phyloP scores from a whole-genome alignment of 2,329 filamentous ascomycete species.

The Xylogone sp. region DNA sequence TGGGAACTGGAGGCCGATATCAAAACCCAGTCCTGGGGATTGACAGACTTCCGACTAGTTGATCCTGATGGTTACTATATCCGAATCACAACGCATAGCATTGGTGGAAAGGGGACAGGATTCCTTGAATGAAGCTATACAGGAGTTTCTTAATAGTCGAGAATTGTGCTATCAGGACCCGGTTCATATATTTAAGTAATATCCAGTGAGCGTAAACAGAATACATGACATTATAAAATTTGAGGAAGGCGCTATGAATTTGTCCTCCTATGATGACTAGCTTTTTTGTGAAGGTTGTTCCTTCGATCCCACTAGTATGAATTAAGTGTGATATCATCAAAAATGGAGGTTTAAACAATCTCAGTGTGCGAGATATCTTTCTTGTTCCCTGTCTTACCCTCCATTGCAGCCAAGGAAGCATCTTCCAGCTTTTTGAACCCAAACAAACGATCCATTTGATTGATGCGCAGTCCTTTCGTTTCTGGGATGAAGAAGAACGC shows the following conservation, averaged over 20 bases:
- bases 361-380: neutral
- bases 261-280: too few species aligned
- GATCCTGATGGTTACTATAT: neutral
- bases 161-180: too few species aligned
- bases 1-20: neutral
- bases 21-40: neutral
- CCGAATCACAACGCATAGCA: neutral
- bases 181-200: too few species aligned
- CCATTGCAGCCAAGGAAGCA: conserved; percentile 3
- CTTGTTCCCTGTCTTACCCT: neutral
- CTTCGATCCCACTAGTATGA: too few species aligned
- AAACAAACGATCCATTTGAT: conserved; percentile 5
- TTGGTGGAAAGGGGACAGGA: neutral
- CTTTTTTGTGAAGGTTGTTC: too few species aligned
- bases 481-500: conserved; percentile 41
- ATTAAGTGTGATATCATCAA: too few species aligned
- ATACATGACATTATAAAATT: too few species aligned
- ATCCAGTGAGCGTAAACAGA: too few species aligned
- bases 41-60: neutral
- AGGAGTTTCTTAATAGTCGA: too few species aligned
- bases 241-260: too few species aligned
- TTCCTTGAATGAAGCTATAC: too few species aligned
- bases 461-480: conserved; percentile 38
- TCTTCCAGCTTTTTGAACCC: conserved; percentile 2
- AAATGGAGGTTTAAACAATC: neutral